Evolutionary conservation across 768 basidiomycete genomes (phyloP), one percentile per base, ranked within the genome.

Genomic region (Tephrocybe sp.): DNA sequence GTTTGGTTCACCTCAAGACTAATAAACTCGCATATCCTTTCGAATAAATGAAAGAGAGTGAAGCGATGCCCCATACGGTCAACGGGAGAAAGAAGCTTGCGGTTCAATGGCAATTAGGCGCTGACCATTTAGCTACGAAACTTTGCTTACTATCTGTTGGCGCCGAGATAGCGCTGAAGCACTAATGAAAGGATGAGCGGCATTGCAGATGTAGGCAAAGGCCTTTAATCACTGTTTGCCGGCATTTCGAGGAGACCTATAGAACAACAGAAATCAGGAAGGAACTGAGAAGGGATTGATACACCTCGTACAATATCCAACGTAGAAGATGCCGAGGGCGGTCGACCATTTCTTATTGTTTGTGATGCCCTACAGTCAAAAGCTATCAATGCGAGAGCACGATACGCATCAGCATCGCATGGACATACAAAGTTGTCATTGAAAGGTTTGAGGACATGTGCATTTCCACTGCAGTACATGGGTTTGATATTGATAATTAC

Each of bases 251-350:
- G 63, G 3, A 81, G 67, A 62, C 79, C 60, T 60, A 39, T 11
- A 3, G n/a, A 11, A n/a, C 11, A 7, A 31, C 3, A 31, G 2
- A 19, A 32, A 3, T 26, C 26, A 26, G 3, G 26, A 26, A n/a
- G n/a, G n/a, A 7, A 26, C 26, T 26, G 22, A 48, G 20, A 13
- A 50, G 38, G 3, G 35, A 35, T 9, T 7, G 31, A 19, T 14
- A 34, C 1, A 9, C 14, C 13, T 20, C 38, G 23, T 19, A 62
- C 80, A 82, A 55, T 82, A 82, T 40, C 80, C 80, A 23, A 80
- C 78, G 51, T 82, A 82, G 63, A 82, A 82, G 23, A 83, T 78
- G 51, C 78, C 79, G 39, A 82, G 61, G 3, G 73, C 80, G 9
- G 81, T 60, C 0, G 80, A 80, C 80, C 80, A 82, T 61, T 74